A percentile compares a stretch with the other conserved stretches of the same genome.
phyloP scores from a whole-genome alignment of 257 asterid genomes.

The Solanum paucissectum region DNA sequence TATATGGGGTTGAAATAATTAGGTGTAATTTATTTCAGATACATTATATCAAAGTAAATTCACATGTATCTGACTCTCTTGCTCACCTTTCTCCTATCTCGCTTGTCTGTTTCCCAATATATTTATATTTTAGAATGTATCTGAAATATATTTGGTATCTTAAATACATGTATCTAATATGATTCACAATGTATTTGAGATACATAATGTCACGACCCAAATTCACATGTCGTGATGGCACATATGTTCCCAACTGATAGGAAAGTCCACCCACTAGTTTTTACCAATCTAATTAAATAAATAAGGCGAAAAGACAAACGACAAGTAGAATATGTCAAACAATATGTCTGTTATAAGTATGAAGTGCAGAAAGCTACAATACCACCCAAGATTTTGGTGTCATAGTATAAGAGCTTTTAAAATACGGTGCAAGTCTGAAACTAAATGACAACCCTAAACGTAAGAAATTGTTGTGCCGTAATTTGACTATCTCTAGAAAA shows the following conservation, averaged over 20 bases:
- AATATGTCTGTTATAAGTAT: neutral
- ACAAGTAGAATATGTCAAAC: neutral
- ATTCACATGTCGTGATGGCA: neutral
- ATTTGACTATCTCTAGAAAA: too few species aligned
- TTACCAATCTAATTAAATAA: neutral
- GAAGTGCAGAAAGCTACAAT: too few species aligned
- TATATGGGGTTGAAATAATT: too few species aligned
- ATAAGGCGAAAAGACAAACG: neutral
- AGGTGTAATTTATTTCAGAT: neutral
- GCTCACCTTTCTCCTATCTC: neutral
- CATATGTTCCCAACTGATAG: neutral
- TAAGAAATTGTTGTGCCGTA: too few species aligned
- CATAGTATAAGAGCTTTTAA: neutral
- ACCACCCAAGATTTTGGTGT: neutral
- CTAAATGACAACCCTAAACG: too few species aligned
- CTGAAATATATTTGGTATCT: neutral
- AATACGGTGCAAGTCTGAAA: neutral
- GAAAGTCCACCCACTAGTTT: neutral
- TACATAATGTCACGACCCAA: neutral
- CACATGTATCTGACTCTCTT: neutral
- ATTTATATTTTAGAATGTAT: neutral
- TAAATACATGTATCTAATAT: neutral
- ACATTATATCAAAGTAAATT: too few species aligned
- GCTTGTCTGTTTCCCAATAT: neutral
- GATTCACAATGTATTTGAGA: neutral